A percentile compares a stretch with the other conserved stretches of the same genome.
Conservation (phyloP, 176 grass and related monocot species). For the Rhynchospora tenuis region DNA sequence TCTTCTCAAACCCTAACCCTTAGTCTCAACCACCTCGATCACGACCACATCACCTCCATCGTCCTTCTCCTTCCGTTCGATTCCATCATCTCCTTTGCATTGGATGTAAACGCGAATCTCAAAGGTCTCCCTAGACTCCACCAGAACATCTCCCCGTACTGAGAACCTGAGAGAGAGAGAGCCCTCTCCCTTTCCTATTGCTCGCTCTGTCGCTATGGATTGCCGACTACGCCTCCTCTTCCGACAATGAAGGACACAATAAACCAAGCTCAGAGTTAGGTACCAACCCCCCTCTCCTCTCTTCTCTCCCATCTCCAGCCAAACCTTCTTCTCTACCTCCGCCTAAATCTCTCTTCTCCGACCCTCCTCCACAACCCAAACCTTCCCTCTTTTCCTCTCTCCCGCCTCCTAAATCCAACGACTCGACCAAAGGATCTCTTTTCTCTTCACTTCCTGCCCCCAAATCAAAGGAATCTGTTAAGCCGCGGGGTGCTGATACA, state of each 20-base stretch:
- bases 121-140: too few species aligned
- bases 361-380: slow-evolving; percentile 1
- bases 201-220: slow-evolving; percentile 50
- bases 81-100: slow-evolving; percentile 74
- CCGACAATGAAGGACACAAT: slow-evolving; percentile 46
- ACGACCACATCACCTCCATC: slow-evolving; percentile 67
- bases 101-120: too few species aligned
- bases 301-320: background rate
- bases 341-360: slow-evolving; percentile 23
- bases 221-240: slow-evolving; percentile 83
- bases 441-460: slow-evolving; percentile 52
- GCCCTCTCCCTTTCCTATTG: background rate
- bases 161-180: too few species aligned
- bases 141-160: too few species aligned
- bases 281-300: background rate
- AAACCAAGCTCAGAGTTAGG: background rate
- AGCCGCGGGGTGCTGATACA: slow-evolving; percentile 18
- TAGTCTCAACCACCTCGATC: slow-evolving; percentile 38
- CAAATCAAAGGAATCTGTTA: slow-evolving; percentile 16
- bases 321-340: too few species aligned
- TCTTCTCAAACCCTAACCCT: background rate
- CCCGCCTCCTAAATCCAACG: slow-evolving; percentile 35
- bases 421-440: background rate
- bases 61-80: slow-evolving; percentile 61
- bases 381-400: slow-evolving; percentile 41